Evolutionary conservation across 1,284 basidiomycete genomes (phyloP).

Genomic region (Ustilago hordei): DNA sequence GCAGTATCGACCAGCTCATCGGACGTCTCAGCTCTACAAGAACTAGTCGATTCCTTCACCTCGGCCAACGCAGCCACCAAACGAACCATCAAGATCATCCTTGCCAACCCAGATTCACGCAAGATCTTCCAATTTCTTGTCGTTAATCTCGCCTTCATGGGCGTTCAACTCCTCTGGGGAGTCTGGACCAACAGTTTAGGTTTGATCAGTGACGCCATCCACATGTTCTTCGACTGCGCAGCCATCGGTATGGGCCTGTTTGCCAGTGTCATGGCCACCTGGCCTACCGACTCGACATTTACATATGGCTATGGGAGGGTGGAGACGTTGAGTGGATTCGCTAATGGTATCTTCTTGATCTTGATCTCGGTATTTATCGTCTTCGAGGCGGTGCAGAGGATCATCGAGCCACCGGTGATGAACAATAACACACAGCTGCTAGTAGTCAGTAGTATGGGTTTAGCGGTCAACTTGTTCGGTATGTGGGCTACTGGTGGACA

Average conservation of each 20-base stretch:
- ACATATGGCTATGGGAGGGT: constrained; percentile 98
- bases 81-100: constrained; percentile 79
- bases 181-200: constrained; percentile 98
- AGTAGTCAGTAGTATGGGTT: constrained; percentile 86
- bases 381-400: constrained; percentile 94
- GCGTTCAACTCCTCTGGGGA: constrained; percentile 75
- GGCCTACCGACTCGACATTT: constrained; percentile 92
- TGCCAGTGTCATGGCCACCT: constrained; percentile 96
- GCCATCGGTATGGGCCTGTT: constrained; percentile 95
- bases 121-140: constrained; percentile 97
- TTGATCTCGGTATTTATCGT: constrained; percentile 98
- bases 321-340: constrained; percentile 98
- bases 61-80: constrained; percentile 48
- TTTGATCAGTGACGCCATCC: constrained; percentile 97
- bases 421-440: constrained; percentile 88
- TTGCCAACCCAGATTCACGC: constrained; percentile 88
- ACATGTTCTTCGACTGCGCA: constrained; percentile 99
- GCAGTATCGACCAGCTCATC: constrained; percentile 17
- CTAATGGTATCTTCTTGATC: constrained; percentile 96
- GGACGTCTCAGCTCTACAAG: constrained; percentile 45
- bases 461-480: constrained; percentile 95
- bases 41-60: constrained; percentile 35
- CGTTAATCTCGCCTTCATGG: constrained; percentile 95
- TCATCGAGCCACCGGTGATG: constrained; percentile 98
- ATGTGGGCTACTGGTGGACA: constrained; percentile 93